Evolutionary conservation across 495 filamentous ascomycete genomes (phyloP), one percentile per base, ranked within the genome.

Genomic region (Parmelia sp.): DNA sequence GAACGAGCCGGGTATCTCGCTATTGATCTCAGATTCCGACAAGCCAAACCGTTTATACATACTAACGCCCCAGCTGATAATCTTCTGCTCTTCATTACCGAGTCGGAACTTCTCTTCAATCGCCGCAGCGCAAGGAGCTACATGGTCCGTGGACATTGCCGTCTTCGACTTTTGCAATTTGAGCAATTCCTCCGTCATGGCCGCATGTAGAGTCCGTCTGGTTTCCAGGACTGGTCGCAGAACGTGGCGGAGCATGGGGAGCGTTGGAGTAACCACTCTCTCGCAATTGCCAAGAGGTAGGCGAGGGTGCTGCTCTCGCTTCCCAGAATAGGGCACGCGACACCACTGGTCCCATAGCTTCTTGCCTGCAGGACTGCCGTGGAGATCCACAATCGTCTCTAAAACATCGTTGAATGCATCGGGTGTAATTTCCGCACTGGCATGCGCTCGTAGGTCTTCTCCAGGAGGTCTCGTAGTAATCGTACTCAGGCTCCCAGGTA

Each of bases 331-430:
- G 40, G 64, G 64, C 33, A 70, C 70, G 19, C 72, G 62, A 62
- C 82, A 84, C 75, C 80, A 82, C 36, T 65, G 65, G 14, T 75
- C 63, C 68, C 76, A 81, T 42, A 85, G 57, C 15, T 68, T 42
- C 56, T 71, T 74, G 27, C 77, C 83, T 55, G 68, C 70, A 25
- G 65, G 39, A 59, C 77, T 78, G 57, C 83, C 82, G 44, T 75
- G 71, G 0, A 68, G 65, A 39, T 83, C 76, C n/a, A 80, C 77
- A 10, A 84, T 60, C 19, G 77, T 79, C 23, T 75, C 68, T 21
- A 86, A 73, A 37, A 85, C 57, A 15, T 63, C 58, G 63, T 83
- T 77, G 72, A 86, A 86, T 29, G 79, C 70, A 10, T 66, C 58
- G 0, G 73, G 39, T 27, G 71, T 63, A 64, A 65, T 40, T n/a